Evolutionary conservation across 345 rosid genomes (phyloP).

Genomic region (Populus deltoides): DNA sequence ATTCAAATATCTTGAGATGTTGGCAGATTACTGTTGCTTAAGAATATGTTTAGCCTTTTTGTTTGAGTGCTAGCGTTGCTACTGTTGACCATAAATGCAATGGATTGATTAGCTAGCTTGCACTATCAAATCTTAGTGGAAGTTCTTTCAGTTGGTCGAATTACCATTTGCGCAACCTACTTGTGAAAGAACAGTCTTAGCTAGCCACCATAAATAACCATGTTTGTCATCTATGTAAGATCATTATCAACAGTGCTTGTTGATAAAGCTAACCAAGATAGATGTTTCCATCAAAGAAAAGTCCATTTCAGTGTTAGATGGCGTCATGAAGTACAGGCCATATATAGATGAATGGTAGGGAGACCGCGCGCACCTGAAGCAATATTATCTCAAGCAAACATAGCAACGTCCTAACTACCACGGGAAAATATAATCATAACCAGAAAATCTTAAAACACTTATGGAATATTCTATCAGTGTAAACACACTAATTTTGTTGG

Average conservation of each 20-base stretch:
- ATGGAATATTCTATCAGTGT: no score
- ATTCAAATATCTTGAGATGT: neutral
- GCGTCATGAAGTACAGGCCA: neutral
- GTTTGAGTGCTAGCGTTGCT: neutral
- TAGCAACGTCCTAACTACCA: neutral
- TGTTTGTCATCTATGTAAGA: no score
- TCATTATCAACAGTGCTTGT: conserved; percentile 5
- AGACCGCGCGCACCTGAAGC: conserved; percentile 29
- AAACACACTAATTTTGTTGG: no score
- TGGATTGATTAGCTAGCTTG: neutral
- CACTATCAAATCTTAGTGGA: neutral
- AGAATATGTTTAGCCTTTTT: neutral
- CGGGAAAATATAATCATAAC: neutral
- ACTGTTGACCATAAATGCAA: neutral
- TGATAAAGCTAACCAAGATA: conserved; percentile 12
- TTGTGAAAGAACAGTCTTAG: neutral
- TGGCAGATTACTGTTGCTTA: neutral
- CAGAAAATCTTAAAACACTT: neutral
- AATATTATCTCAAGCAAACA: conserved; percentile 36
- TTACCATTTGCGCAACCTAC: neutral
- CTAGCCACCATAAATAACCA: neutral
- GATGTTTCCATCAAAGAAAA: conserved; percentile 19
- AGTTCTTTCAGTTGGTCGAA: neutral
- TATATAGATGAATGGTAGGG: conserved; percentile 16
- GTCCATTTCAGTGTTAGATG: conserved; percentile 32